Base-by-base conservation (phyloP, 2,329 filamentous ascomycete genomes). In the Xylariaceae sp. region DNA sequence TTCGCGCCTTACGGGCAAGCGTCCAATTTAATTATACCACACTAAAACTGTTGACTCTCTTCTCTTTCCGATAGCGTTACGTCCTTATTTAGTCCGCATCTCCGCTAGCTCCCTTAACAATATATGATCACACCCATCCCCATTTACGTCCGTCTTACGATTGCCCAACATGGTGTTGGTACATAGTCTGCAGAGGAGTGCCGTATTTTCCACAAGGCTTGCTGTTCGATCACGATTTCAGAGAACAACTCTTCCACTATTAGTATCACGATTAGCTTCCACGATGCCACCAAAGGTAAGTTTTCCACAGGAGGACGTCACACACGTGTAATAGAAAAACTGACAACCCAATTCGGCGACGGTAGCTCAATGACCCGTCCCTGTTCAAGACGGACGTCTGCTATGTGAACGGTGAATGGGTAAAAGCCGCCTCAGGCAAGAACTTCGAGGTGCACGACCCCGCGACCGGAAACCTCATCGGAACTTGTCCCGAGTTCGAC, bases 341-440 rank as follows among this genome's bases (percentile, higher is more conserved):
- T 55, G 30, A 58, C 33, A 11, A 6, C 10, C 16, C 16, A 10
- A 55, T 59, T 26, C 9, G 18, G 5, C 18, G 16, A 5, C 44
- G 39, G 39, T 47, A 92, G 87, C 83, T 93, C 67, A 89, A 86
- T 68, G 89, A 93, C 64, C 83, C 84, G 29, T 90, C 88, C 20
- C 82, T 99, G 55, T 83, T 97, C 67, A 97, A 95, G 77, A 84
- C 87, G 64, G 83, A 92, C 70, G 82, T 84, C 55, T 84, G 85
- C 67, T 97, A 93, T 70, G 86, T 97, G 68, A 93, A 99, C 71
- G 94, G 94, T 67, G 83, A 96, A 81, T 99, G 92, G 90, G 83
- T 95, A 58, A 81, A 82, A 64, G 90, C 93, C 64, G 84, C 85
- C 67, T 96, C 91, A 1, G 91, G 91, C 69, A 86, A 95, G 81